phyloP scores from a whole-genome alignment of 768 basidiomycete genomes.

The Tubosaeta brunneosetosa region DNA sequence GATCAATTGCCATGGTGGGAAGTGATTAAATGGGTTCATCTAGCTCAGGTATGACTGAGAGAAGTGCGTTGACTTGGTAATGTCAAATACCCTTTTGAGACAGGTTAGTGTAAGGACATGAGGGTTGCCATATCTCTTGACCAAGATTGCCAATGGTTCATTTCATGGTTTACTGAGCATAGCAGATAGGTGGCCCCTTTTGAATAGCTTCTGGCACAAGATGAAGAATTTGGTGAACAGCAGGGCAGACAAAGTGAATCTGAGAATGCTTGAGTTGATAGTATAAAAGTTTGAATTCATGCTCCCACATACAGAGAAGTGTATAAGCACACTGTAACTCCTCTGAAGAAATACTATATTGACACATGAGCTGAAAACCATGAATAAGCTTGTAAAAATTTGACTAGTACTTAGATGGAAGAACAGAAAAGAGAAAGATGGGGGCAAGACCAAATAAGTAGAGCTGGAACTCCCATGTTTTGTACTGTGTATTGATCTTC shows the following conservation, averaged over 20 bases:
- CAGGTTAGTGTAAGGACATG: constrained; percentile 24
- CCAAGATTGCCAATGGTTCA: constrained; percentile 26
- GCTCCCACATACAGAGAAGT: constrained; percentile 15
- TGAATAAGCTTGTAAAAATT: constrained; percentile 20
- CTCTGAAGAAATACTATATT: constrained; percentile 8
- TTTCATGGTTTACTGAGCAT: constrained; percentile 31
- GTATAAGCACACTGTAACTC: constrained; percentile 4
- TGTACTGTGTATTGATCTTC: constrained; percentile 27
- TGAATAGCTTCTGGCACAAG: constrained; percentile 18
- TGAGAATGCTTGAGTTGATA: constrained; percentile 17
- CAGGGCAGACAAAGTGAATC: constrained; percentile 26
- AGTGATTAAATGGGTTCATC: neutral
- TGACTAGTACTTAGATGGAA: constrained; percentile 13
- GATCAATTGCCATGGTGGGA: constrained; percentile 3
- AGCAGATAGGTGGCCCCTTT: constrained; percentile 19
- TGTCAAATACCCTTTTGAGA: constrained; percentile 16
- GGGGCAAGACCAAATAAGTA: constrained; percentile 18
- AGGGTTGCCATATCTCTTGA: constrained; percentile 22
- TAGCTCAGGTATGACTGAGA: neutral
- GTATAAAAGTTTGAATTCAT: constrained; percentile 30
- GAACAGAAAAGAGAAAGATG: constrained; percentile 11
- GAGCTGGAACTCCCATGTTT: constrained; percentile 23
- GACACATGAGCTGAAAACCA: constrained; percentile 17
- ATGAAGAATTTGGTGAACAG: constrained; percentile 26
- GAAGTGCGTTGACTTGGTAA: constrained; percentile 14